Evolutionary conservation across 352 stramenopile species (phyloP).

Genomic region (Globisporangium heterothallicum): DNA sequence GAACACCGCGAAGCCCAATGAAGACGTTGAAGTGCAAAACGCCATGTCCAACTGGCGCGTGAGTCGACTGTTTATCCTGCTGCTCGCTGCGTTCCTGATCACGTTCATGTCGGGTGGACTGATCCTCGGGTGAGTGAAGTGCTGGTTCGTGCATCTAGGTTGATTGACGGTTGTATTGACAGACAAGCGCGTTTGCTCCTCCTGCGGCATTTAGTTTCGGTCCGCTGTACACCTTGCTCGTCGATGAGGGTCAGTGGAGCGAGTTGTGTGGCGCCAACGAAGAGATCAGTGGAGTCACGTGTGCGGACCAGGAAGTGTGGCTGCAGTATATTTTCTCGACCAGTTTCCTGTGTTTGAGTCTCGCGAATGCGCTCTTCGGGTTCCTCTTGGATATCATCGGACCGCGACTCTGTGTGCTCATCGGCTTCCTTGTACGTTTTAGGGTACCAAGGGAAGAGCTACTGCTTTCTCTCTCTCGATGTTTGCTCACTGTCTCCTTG

Average conservation of each 20-base stretch:
- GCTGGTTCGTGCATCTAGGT: neutral
- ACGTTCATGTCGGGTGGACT: conserved; percentile 31
- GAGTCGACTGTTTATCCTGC: conserved; percentile 17
- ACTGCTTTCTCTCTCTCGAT: too few species aligned
- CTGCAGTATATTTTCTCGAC: conserved; percentile 55
- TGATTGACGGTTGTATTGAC: neutral
- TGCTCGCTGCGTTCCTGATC: conserved; percentile 22
- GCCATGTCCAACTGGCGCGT: conserved; percentile 27
- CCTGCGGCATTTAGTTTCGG: conserved; percentile 20
- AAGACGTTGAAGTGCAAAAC: conserved; percentile 18
- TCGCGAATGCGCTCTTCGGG: conserved; percentile 40
- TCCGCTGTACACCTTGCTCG: conserved; percentile 41
- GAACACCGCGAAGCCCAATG: neutral
- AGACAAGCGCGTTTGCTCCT: neutral
- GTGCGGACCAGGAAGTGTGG: conserved; percentile 34
- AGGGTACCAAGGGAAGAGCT: too few species aligned
- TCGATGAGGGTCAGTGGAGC: conserved; percentile 39
- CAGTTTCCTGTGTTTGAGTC: conserved; percentile 38
- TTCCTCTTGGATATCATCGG: conserved; percentile 40
- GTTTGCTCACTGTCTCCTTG: too few species aligned
- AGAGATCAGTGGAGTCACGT: conserved; percentile 24
- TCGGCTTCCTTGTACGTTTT: conserved; percentile 34
- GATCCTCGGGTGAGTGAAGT: conserved; percentile 23
- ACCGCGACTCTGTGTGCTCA: conserved; percentile 24
- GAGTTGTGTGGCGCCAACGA: conserved; percentile 27